Conservation (phyloP, 2,329 filamentous ascomycete species). For the Fusarium mexicanum region DNA sequence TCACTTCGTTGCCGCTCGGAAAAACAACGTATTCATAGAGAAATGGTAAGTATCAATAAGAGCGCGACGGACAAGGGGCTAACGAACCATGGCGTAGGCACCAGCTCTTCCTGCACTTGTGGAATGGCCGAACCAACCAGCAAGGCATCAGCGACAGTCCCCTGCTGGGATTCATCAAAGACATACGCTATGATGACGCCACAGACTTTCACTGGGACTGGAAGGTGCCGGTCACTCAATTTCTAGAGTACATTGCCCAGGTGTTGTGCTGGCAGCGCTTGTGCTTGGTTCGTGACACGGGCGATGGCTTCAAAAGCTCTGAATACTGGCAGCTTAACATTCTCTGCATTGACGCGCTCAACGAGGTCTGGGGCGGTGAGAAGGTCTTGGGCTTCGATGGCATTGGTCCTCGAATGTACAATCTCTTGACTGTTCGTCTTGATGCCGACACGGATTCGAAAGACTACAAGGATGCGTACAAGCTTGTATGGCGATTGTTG, state of each 20-base stretch:
- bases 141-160: not conserved
- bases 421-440: not conserved
- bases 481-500: not conserved
- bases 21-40: not conserved
- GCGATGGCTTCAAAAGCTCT: not conserved
- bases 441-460: accelerated
- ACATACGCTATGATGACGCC: not conserved
- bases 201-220: not conserved
- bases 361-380: not conserved
- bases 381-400: not conserved
- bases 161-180: not conserved
- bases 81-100: not conserved
- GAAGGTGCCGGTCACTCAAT: not conserved
- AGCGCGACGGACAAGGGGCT: accelerated
- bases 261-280: not conserved
- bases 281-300: not conserved
- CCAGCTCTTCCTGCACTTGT: not conserved
- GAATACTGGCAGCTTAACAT: not conserved
- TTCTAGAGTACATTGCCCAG: not conserved
- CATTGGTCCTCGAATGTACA: not conserved
- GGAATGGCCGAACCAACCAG: not conserved
- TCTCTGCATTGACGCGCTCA: not conserved
- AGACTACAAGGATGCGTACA: not conserved
- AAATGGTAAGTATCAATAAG: not conserved
- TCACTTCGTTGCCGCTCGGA: not conserved